Percentiles rank a stretch among this genome's conserved stretches.
Conservation (phyloP, 1,284 basidiomycete species). For the Microbotryum saponariae region DNA sequence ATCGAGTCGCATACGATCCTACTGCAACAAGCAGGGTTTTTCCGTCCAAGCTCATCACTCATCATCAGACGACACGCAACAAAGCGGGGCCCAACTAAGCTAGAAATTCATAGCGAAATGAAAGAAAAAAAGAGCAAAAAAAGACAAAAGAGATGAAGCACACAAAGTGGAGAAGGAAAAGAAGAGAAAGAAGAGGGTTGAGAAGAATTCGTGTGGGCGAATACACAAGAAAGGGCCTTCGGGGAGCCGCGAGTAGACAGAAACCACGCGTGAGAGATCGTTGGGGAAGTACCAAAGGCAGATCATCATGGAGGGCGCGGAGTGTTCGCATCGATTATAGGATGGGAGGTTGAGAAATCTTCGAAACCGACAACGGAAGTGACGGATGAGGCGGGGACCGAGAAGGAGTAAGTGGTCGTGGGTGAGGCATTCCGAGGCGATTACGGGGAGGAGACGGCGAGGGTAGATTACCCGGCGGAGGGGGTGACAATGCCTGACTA, state of each 20-base stretch:
- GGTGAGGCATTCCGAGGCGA: neutral
- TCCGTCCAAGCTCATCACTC: neutral
- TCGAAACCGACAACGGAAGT: neutral
- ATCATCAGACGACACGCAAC: no score
- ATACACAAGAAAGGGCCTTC: neutral
- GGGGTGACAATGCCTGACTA: constrained; percentile 40
- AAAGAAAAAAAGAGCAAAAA: neutral
- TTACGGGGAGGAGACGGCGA: neutral
- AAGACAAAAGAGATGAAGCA: neutral
- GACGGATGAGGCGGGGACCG: neutral
- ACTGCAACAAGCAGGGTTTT: neutral
- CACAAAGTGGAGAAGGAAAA: neutral
- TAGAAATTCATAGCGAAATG: neutral
- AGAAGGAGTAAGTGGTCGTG: neutral
- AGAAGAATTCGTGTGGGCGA: neutral
- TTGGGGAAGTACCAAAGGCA: neutral
- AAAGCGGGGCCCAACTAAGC: neutral
- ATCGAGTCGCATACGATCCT: neutral
- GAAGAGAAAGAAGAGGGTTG: neutral
- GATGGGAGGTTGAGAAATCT: neutral
- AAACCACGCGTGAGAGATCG: no score
- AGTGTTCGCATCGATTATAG: neutral
- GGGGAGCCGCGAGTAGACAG: neutral
- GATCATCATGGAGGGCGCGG: neutral
- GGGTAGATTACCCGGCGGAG: neutral